Conservation (phyloP, 345 rosid species). For the Hibiscus trionum region DNA sequence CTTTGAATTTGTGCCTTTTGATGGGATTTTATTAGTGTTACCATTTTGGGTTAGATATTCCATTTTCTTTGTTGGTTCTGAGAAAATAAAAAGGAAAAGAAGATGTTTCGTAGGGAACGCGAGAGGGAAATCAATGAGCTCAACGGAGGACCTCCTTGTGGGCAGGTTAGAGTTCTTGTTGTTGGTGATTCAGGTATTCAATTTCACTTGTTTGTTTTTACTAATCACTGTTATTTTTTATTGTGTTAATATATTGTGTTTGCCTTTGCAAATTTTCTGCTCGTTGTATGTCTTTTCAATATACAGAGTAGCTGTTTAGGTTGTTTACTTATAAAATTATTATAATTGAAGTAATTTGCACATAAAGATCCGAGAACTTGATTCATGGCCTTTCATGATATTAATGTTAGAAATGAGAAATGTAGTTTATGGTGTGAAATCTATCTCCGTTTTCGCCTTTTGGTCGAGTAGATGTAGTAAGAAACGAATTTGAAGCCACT, state of each 20-base stretch:
- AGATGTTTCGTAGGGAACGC: slow-evolving; percentile 93
- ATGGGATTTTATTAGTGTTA: slow-evolving; percentile 19
- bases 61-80: neutral
- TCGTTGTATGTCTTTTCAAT: neutral
- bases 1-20: slow-evolving; percentile 18
- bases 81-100: neutral
- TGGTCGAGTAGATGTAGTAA: neutral
- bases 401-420: neutral
- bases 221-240: neutral
- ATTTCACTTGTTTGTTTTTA: neutral
- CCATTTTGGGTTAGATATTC: neutral
- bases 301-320: neutral
- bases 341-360: neutral
- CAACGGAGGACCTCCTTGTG: slow-evolving; percentile 71
- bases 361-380: neutral
- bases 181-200: slow-evolving; percentile 90
- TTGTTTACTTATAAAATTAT: neutral
- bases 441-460: neutral
- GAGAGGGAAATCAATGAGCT: slow-evolving; percentile 78
- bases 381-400: neutral
- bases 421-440: neutral
- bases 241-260: neutral
- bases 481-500: neutral
- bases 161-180: slow-evolving; percentile 94
- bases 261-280: neutral